Conservation (phyloP, 352 stramenopile genomes). For the Globisporangium paroecandrum region DNA sequence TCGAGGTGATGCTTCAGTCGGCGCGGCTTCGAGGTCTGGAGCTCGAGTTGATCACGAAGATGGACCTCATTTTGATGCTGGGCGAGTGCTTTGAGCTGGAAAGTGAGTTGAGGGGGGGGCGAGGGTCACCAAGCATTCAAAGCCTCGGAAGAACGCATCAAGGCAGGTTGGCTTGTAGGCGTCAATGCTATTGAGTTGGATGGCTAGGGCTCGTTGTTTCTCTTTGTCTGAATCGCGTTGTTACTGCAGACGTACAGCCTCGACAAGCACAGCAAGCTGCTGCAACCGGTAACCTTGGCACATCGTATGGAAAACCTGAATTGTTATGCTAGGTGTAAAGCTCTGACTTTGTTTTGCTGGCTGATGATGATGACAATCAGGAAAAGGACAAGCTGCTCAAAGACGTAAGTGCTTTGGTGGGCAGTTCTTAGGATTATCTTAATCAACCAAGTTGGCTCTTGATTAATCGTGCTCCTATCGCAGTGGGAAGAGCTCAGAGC, state of each 20-base stretch:
- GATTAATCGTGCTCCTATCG: background rate
- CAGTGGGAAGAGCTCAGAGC: constrained; percentile 50
- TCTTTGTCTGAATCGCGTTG: background rate
- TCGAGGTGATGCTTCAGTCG: constrained; percentile 69
- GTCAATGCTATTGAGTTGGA: background rate
- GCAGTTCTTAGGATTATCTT: no score
- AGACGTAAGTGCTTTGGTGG: constrained; percentile 17
- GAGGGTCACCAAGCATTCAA: constrained; percentile 43
- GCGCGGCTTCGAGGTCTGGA: constrained; percentile 65
- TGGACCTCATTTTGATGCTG: constrained; percentile 78
- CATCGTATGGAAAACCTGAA: no score
- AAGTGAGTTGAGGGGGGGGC: constrained; percentile 44
- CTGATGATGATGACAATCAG: constrained; percentile 10
- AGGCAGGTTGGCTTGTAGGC: constrained; percentile 16
- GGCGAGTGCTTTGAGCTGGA: constrained; percentile 87
- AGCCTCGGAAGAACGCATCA: constrained; percentile 37
- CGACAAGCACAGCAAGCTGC: constrained; percentile 28
- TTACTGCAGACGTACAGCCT: constrained; percentile 25
- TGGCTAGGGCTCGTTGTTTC: background rate
- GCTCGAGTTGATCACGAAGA: constrained; percentile 80
- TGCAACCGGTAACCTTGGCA: constrained; percentile 25
- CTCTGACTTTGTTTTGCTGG: no score
- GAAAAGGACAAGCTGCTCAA: constrained; percentile 39
- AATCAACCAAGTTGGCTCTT: background rate
- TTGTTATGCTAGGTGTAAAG: no score